Conservation (phyloP, 139 green algal genomes). For the Chlorella sp. region DNA sequence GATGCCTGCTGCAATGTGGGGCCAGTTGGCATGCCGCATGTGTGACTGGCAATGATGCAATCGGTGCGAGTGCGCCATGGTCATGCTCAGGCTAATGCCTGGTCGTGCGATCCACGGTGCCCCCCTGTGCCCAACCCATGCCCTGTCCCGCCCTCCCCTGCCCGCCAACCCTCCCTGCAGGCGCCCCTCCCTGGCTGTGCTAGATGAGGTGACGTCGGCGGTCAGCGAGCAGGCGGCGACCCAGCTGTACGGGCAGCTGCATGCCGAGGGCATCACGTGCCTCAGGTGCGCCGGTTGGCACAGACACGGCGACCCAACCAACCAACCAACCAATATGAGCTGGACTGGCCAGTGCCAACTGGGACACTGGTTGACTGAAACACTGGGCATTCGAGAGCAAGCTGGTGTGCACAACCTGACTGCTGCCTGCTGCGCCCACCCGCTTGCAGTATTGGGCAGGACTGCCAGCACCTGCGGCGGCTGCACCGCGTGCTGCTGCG, state of each 20-base stretch:
- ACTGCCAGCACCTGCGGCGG: constrained; percentile 26
- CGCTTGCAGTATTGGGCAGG: constrained; percentile 32
- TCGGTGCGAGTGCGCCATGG: background rate
- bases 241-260: constrained; percentile 46
- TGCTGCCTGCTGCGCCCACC: background rate
- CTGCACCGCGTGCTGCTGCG: constrained; percentile 17
- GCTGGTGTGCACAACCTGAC: background rate
- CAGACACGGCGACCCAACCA: no score
- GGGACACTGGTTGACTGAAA: background rate
- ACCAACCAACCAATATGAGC: no score
- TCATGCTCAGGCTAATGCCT: background rate
- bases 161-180: background rate
- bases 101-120: background rate
- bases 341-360: background rate
- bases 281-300: constrained; percentile 18
- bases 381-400: background rate
- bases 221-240: constrained; percentile 34
- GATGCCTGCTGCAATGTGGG: no score
- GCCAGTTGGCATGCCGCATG: no score
- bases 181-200: constrained; percentile 50
- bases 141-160: background rate
- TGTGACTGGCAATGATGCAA: background rate
- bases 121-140: background rate
- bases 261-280: constrained; percentile 34
- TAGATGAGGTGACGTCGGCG: constrained; percentile 61